Base-by-base conservation (phyloP, 2,329 filamentous ascomycete species). In the Sphaerulina vaccinii region DNA sequence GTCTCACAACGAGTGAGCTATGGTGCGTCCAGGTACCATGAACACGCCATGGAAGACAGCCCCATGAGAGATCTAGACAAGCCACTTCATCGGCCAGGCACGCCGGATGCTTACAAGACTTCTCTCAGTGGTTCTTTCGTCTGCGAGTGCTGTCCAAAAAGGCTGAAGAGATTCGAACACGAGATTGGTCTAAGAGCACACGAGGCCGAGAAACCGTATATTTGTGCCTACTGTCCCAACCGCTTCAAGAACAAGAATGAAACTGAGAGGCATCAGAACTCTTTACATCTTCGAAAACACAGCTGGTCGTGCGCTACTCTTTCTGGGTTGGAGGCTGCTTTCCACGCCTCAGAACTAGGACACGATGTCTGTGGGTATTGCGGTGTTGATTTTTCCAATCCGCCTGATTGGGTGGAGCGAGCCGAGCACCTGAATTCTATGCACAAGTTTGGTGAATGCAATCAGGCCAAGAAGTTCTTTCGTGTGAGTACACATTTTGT, bases 211-310 rank as follows among this genome's bases (percentile, higher is more conserved):
- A 97, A 97, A 71, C 92, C 96, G 71, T 97, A 96, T 70, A 88
- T 88, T 56, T 97, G 92, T 71, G 81, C 84, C 21, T 97, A 89
- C 69, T 97, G 92, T 70, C 87, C 87, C 36, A 96, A 96, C 68
- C 85, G 92, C 9, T 97, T 97, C 77, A 97, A 97, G 73, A 97
- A 97, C 75, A 97, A 97, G 74, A 97, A 97, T 65, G 93, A 97
- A 73, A 91, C 91, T 2, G 92, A 97, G 71, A 84, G 93, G 24
- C 92, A 97, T 68, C 91, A 96, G 66, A 97, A 96, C 66, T 96
- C 91, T 13, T 81, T 97, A 8, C 92, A 97, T 70, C 80, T 97
- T 7, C 84, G 92, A 27, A 85, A 87, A 19, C 90, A 97, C 73
- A 96, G 91, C 42, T 99, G 93, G 93, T 96, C 92, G 10, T 99